These are phyloP conservation scores for Neurospora sp. DNA, from an alignment of 495 filamentous ascomycete genomes.

Conservation along the genomic window DNA sequence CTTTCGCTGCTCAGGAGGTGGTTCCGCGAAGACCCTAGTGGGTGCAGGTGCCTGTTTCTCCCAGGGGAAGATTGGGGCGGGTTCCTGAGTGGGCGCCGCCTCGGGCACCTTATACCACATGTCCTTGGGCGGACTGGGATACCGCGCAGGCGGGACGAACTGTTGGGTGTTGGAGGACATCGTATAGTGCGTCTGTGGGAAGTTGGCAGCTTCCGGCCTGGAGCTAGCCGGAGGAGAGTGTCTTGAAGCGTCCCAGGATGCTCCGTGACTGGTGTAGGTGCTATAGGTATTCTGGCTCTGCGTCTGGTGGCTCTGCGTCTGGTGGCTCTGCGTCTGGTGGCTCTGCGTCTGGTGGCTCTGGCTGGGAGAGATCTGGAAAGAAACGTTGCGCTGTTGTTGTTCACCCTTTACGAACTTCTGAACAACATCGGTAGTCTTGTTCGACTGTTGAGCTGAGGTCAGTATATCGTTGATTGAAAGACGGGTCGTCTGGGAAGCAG, in stretches of 20 bases:
- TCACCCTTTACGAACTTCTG: conserved; percentile 45
- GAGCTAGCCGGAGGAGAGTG: conserved; percentile 64
- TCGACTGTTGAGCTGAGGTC: conserved; percentile 1
- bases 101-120: conserved; percentile 73
- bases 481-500: not conserved
- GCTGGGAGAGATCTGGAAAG: conserved; percentile 2
- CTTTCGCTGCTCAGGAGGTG: conserved; percentile 12
- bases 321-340: conserved; percentile 16
- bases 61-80: conserved; percentile 77
- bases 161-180: conserved; percentile 64
- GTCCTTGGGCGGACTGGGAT: conserved; percentile 72
- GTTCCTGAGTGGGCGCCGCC: conserved; percentile 43
- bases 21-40: conserved; percentile 63
- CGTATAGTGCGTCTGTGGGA: conserved; percentile 60
- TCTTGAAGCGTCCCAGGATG: conserved; percentile 30
- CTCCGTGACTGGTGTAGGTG: not conserved
- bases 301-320: conserved; percentile 17
- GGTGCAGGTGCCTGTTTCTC: conserved; percentile 54
- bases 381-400: conserved; percentile 25
- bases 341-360: conserved; percentile 19
- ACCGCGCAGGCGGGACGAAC: conserved; percentile 63
- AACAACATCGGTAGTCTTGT: conserved; percentile 27
- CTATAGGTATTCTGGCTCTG: not conserved
- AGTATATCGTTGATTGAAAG: conserved; percentile 6
- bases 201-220: conserved; percentile 66